These are phyloP conservation scores for Craterostigma plantagineum DNA, from an alignment of 257 asterid genomes.

Conservation along the genomic window DNA sequence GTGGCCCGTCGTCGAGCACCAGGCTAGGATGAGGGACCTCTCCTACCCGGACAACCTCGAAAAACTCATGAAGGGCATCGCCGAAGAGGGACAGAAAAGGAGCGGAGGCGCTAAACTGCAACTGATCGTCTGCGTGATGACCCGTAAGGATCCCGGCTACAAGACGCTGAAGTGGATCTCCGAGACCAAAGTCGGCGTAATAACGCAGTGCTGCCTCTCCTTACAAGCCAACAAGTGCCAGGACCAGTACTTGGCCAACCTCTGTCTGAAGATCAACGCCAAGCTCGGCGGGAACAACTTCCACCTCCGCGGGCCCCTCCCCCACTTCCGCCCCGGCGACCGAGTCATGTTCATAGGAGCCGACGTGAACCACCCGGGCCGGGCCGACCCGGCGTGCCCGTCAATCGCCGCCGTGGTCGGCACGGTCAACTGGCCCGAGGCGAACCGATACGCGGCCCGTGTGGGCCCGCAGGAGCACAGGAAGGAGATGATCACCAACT, in stretches of 20 bases:
- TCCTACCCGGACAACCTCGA: constrained; percentile 58
- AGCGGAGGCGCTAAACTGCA: constrained; percentile 47
- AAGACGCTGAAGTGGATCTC: constrained; percentile 80
- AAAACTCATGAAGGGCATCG: constrained; percentile 36
- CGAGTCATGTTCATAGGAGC: constrained; percentile 96
- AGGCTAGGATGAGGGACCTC: constrained; percentile 63
- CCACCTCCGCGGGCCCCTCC: constrained; percentile 50
- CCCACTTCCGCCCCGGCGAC: constrained; percentile 33
- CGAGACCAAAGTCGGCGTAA: constrained; percentile 63
- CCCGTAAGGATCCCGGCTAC: constrained; percentile 82
- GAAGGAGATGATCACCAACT: constrained; percentile 77
- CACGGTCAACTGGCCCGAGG: constrained; percentile 83
- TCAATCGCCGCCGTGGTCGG: constrained; percentile 97
- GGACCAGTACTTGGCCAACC: constrained; percentile 68
- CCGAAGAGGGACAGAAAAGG: constrained; percentile 46
- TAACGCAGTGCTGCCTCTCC: constrained; percentile 83
- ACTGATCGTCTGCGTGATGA: constrained; percentile 84
- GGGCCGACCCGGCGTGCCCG: constrained; percentile 66
- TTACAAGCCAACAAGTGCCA: constrained; percentile 39
- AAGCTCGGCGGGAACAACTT: constrained; percentile 91
- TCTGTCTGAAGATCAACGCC: constrained; percentile 90
- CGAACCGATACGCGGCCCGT: constrained; percentile 68
- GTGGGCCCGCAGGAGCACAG: constrained; percentile 88
- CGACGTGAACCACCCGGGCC: constrained; percentile 94
- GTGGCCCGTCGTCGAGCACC: constrained; percentile 20